A percentile compares a stretch with the other conserved stretches of the same genome.
phyloP scores from a whole-genome alignment of 1,284 basidiomycete genomes.

The Puccinia novopanici region DNA sequence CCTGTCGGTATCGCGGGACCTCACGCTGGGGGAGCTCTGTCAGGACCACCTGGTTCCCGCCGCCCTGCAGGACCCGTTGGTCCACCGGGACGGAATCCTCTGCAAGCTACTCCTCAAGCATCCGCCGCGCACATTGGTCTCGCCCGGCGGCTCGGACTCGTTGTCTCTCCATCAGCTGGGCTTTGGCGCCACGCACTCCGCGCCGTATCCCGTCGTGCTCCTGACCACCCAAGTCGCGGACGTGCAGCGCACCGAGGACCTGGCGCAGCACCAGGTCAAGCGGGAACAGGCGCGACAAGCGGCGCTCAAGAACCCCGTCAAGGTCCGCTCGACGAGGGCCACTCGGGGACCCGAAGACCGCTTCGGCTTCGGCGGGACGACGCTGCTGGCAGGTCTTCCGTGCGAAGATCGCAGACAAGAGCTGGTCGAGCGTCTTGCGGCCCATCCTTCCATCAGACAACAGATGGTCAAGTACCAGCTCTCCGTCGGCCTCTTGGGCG shows the following conservation, averaged over 20 bases:
- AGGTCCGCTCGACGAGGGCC: background rate
- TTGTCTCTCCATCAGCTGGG: constrained; percentile 18
- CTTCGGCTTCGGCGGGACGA: background rate
- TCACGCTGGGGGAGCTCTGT: constrained; percentile 22
- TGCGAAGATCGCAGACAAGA: constrained; percentile 12
- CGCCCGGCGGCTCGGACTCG: background rate
- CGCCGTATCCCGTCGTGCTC: constrained; percentile 3
- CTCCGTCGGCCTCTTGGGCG: constrained; percentile 13
- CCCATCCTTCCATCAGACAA: constrained; percentile 19
- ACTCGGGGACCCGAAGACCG: background rate
- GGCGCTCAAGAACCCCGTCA: constrained; percentile 12
- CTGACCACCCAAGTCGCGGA: background rate
- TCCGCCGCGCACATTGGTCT: background rate
- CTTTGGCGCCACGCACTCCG: background rate
- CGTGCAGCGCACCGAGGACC: background rate
- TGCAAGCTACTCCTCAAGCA: constrained; percentile 33
- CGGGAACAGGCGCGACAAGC: constrained; percentile 17
- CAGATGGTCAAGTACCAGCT: constrained; percentile 28
- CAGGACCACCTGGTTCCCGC: background rate
- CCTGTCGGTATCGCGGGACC: background rate
- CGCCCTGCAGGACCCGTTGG: background rate
- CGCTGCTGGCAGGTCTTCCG: constrained; percentile 9
- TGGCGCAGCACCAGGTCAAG: background rate
- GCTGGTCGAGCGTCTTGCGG: constrained; percentile 7
- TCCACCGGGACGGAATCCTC: background rate